Base-by-base conservation (phyloP, 495 filamentous ascomycete species). In the Penicillium canescens region DNA sequence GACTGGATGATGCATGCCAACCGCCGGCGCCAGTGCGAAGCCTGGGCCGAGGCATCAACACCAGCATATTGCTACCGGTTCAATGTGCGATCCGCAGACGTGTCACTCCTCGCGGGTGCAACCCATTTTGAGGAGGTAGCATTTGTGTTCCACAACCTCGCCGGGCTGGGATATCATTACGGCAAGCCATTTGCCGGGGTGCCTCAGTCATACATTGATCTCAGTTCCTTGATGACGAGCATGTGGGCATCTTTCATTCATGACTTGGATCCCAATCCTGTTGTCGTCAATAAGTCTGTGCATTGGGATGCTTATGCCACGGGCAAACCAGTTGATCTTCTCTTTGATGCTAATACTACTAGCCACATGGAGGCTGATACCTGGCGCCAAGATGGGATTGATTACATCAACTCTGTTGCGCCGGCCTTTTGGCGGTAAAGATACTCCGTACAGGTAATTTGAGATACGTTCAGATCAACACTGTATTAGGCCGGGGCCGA, bases 61-160 rank as follows among this genome's bases (percentile, higher is more conserved):
- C 61, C 72, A 10, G 82, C 83, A 7, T 87, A 82, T 70, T 81
- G 81, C 65, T 87, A 83, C 66, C 81, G 82, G 8, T 87, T 86
- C 68, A 81, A 86, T 60, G 74, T 77, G 33, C 70, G 71, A 36
- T 63, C 72, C 0, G 70, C 64, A 28, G 74, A 78, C 46, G 53
- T 69, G 0, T 59, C 73, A 2, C 54, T 56, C 8, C 42, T 67
- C 1, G 54, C 60, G 5, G 78, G 80, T 6, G 77, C 72, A 1
- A 76, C 77, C n/a, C 84, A 86, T 56, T 85, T 86, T 55, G 74
- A 76, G 38, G 84, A 86, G 50, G 82, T 87, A 1, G 62, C 81
- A 1, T 83, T 81, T 61, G 83, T 83, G 24, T 86, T 86, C 61
- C 68, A 83, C 66, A 86, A 86, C 53, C 68, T 78, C 36, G 57